Percentiles rank a stretch among this genome's conserved stretches.
Conservation (phyloP, 2,329 filamentous ascomycete species). For the Graphiopsis chlorocephala region DNA sequence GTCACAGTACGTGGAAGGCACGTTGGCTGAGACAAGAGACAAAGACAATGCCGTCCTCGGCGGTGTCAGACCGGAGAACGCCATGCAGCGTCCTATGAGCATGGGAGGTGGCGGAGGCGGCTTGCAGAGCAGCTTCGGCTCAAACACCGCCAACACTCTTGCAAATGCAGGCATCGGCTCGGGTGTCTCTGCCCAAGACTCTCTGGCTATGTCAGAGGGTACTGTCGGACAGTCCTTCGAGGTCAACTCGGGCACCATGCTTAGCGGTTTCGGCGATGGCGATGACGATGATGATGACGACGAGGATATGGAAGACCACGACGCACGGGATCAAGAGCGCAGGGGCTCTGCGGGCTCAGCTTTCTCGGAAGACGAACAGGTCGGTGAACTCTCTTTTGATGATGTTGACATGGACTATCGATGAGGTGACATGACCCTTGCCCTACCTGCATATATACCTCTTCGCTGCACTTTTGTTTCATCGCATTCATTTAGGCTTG, state of each 20-base stretch:
- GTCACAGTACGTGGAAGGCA: slow-evolving; percentile 92
- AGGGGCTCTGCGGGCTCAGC: slow-evolving; percentile 42
- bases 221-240: slow-evolving; percentile 35
- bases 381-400: slow-evolving; percentile 63
- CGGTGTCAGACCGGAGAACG: slow-evolving; percentile 87
- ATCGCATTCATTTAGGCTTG: not conserved
- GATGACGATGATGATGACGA: slow-evolving; percentile 96
- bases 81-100: slow-evolving; percentile 62
- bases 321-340: slow-evolving; percentile 14
- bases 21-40: slow-evolving; percentile 87
- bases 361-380: slow-evolving; percentile 57
- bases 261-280: slow-evolving; percentile 90
- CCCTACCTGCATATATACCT: slow-evolving; percentile 12
- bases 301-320: slow-evolving; percentile 51
- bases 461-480: slow-evolving; percentile 15
- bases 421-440: slow-evolving; percentile 38
- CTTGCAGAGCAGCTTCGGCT: slow-evolving; percentile 53
- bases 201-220: slow-evolving; percentile 33
- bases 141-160: slow-evolving; percentile 53
- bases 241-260: slow-evolving; percentile 36
- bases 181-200: slow-evolving; percentile 30
- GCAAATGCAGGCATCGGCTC: slow-evolving; percentile 79
- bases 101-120: slow-evolving; percentile 23
- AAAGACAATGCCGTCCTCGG: slow-evolving; percentile 97
- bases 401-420: slow-evolving; percentile 60